phyloP scores from a whole-genome alignment of 257 asterid species.

The Orobanche coerulescens region DNA sequence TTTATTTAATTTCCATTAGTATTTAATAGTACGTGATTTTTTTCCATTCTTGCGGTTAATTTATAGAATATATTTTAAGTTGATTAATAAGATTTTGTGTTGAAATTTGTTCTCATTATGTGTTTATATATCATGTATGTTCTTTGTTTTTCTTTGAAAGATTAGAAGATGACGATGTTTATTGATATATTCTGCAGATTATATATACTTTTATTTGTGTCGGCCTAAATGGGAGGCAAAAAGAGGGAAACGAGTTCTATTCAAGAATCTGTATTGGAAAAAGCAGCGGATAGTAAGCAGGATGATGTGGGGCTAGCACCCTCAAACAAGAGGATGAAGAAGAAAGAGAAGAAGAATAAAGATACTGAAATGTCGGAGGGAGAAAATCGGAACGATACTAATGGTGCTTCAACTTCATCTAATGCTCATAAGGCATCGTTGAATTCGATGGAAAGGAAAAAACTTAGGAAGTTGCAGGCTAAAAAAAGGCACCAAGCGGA shows the following conservation, averaged over 20 bases:
- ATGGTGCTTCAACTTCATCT: constrained; percentile 37
- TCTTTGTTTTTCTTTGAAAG: background rate
- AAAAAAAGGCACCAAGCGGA: constrained; percentile 45
- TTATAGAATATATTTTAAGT: background rate
- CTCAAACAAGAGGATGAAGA: constrained; percentile 51
- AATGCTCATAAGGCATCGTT: constrained; percentile 17
- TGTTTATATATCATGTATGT: background rate
- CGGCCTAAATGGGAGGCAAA: constrained; percentile 48
- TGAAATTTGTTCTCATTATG: background rate
- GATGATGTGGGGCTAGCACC: constrained; percentile 34
- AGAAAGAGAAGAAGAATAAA: constrained; percentile 41
- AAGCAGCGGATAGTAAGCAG: constrained; percentile 16
- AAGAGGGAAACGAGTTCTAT: constrained; percentile 42
- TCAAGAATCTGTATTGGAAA: constrained; percentile 26
- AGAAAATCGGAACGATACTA: constrained; percentile 21
- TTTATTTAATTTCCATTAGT: background rate
- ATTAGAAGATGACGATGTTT: constrained; percentile 1
- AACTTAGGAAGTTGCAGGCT: constrained; percentile 47
- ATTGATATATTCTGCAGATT: constrained; percentile 12
- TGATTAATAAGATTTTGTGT: background rate
- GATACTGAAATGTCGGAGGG: constrained; percentile 24
- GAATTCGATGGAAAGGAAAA: constrained; percentile 68
- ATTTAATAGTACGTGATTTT: background rate
- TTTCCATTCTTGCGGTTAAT: background rate
- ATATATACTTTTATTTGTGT: background rate